Percentiles rank a stretch among this genome's conserved stretches.
These are phyloP conservation scores for Sclerotinia nivalis DNA, from an alignment of 2,329 filamentous ascomycete species.

Conservation along the genomic window DNA sequence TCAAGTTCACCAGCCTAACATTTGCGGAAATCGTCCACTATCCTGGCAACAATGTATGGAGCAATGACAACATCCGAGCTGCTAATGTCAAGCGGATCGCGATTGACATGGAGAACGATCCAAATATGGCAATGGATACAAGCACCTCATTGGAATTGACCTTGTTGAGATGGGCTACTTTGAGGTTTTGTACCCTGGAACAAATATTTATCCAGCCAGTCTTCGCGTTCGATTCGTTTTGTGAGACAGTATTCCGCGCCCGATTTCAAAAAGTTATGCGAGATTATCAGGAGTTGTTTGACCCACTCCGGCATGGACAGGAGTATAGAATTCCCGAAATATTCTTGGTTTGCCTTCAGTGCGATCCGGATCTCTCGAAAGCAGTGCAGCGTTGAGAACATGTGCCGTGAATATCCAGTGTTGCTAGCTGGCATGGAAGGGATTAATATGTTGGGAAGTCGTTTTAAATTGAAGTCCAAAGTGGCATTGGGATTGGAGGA, in stretches of 20 bases:
- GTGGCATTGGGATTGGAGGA: too few species aligned
- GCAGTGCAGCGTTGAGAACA: not conserved
- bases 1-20: not conserved
- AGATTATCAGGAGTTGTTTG: not conserved
- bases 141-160: not conserved
- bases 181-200: not conserved
- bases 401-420: not conserved
- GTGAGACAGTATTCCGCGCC: too few species aligned
- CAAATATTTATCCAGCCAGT: not conserved
- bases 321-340: not conserved
- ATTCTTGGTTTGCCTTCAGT: not conserved
- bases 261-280: not conserved
- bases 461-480: not conserved
- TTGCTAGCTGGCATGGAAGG: not conserved
- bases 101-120: not conserved
- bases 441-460: not conserved
- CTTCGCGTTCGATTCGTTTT: not conserved
- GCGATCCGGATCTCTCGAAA: not conserved
- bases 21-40: not conserved
- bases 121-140: not conserved
- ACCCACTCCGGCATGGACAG: not conserved
- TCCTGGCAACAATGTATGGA: not conserved
- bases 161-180: not conserved
- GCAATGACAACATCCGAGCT: not conserved
- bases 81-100: not conserved